Conservation (phyloP, 768 basidiomycete genomes). For the Porphyrellus cyaneotinctus region DNA sequence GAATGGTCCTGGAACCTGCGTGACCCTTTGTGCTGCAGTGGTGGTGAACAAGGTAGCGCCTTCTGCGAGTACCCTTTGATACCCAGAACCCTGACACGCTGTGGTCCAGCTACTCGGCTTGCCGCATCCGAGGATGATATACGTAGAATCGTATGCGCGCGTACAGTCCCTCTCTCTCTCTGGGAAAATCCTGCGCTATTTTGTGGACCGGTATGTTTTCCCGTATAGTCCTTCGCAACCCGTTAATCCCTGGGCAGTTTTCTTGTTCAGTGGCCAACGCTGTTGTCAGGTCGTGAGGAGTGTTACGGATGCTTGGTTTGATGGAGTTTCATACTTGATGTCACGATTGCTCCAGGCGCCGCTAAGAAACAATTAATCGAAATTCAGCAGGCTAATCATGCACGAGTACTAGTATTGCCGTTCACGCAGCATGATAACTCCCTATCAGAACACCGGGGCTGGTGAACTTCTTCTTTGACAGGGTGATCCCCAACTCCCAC, state of each 20-base stretch:
- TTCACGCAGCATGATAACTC: background rate
- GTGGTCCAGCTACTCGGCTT: constrained; percentile 66
- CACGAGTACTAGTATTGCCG: no score
- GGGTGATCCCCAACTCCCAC: no score
- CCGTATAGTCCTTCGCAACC: constrained; percentile 38
- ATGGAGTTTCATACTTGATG: constrained; percentile 10
- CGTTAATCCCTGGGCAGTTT: constrained; percentile 47
- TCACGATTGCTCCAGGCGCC: background rate
- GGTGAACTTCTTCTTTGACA: no score
- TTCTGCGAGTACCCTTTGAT: background rate
- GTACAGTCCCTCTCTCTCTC: constrained; percentile 78
- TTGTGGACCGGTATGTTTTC: constrained; percentile 76
- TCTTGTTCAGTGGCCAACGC: constrained; percentile 84
- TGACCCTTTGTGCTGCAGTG: constrained; percentile 67
- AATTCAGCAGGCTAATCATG: no score
- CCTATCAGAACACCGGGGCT: no score
- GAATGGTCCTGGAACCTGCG: constrained; percentile 95
- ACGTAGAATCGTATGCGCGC: constrained; percentile 92
- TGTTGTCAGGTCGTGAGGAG: constrained; percentile 45
- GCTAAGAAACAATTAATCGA: no score
- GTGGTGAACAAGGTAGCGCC: constrained; percentile 65
- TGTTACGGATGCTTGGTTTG: constrained; percentile 66
- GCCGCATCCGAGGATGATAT: constrained; percentile 68
- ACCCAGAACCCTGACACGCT: constrained; percentile 7
- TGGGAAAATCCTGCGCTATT: constrained; percentile 71